Base-by-base conservation (phyloP, 768 basidiomycete genomes). In the Postia placenta region DNA sequence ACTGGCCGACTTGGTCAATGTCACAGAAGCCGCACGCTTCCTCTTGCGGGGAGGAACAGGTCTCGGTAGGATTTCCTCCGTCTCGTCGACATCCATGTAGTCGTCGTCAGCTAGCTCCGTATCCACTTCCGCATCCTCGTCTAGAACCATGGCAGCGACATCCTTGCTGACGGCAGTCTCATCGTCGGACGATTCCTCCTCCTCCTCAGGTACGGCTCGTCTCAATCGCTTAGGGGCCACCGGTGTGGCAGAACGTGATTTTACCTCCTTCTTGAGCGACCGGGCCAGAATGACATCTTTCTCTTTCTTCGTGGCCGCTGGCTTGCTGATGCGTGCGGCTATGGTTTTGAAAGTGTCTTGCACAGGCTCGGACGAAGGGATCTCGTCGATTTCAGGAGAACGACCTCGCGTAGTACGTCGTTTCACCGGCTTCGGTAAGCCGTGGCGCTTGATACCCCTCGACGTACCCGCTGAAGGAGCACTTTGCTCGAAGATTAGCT, bases 321-420 rank as follows among this genome's bases (percentile, higher is more conserved):
- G 30, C 30, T 33, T 33, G 30, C 42, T 14, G 30, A 39, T 23
- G 47, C 20, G 25, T 35, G 46, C 1, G 26, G 47, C 27, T 33
- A 37, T 35, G 15, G 47, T 19, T 27, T 46, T 12, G 43, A 36
- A 3, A 37, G 49, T 1, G 45, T 35, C 40, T 51, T 58, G 30
- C 45, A 76, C 74, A 2, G 82, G 80, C 38, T 78, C 66, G 15
- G 83, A 86, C 0, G 82, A 83, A 5, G 81, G 81, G 11, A 83
- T 63, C 46, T 73, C 66, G 7, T 57, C 59, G 11, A 36, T 30
- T 11, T 40, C 47, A 37, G 35, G n/a, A 11, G 39, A 30, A 12
- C 38, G 47, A 3, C 25, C 36, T 20, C 14, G 46, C 6, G 22
- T 3, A 35, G 36, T 14, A 11, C 24, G 46, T 4, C 46, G 20